A percentile compares a stretch with the other conserved stretches of the same genome.
Evolutionary conservation across 169 alveolate genomes (phyloP).

Genomic region (Ichthyophthirius multifiliis): DNA sequence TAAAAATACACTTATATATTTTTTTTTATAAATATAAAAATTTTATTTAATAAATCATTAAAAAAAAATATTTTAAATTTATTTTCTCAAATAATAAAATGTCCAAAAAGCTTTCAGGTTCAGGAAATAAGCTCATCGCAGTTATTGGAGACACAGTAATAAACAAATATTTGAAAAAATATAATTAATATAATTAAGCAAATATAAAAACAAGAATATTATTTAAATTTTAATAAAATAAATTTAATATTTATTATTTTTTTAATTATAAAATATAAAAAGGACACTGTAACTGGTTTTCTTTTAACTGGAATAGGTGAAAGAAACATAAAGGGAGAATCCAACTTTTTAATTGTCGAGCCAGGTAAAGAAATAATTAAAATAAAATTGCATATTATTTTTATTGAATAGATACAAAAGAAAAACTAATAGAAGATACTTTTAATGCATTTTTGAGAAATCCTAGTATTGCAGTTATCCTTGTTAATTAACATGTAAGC

Average conservation of each 20-base stretch:
- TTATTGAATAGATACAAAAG: conserved; percentile 53
- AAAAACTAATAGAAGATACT: conserved; percentile 72
- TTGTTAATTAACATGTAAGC: conserved; percentile 75
- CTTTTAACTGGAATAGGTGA: conserved; percentile 90
- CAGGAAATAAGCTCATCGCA: conserved; percentile 9
- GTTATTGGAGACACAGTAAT: conserved; percentile 19
- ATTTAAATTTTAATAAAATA: no score
- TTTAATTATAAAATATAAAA: neutral
- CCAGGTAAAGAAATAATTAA: conserved; percentile 16
- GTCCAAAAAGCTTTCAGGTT: neutral
- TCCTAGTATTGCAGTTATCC: conserved; percentile 82
- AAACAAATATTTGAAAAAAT: neutral
- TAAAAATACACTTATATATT: no score
- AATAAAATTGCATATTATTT: neutral
- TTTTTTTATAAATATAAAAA: no score
- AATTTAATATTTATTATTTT: neutral
- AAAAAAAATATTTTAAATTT: no score
- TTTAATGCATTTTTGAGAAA: conserved; percentile 70
- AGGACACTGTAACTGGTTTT: conserved; percentile 89
- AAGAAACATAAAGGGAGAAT: conserved; percentile 78
- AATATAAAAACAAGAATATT: no score
- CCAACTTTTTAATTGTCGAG: conserved; percentile 79
- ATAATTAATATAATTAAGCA: no score
- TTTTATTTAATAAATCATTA: no score
- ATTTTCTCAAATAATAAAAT: no score